Evolutionary conservation across 345 rosid species (phyloP).

Genomic region (Crucihimalaya himalaica): DNA sequence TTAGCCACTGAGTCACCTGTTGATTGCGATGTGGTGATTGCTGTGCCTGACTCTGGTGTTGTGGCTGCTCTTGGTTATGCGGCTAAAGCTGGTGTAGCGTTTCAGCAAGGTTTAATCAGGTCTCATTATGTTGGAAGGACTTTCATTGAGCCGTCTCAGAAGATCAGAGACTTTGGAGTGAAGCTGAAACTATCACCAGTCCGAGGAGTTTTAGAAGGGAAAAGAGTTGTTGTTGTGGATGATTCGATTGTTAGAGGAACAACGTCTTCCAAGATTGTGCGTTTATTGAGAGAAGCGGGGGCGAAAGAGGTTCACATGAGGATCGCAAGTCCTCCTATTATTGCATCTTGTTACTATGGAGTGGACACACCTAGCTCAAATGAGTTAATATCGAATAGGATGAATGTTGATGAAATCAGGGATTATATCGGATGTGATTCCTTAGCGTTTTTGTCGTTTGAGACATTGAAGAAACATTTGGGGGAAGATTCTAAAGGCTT

Average conservation of each 20-base stretch:
- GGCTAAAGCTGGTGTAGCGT: constrained; percentile 80
- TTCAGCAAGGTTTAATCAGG: constrained; percentile 90
- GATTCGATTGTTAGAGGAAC: constrained; percentile 97
- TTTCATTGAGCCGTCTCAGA: constrained; percentile 93
- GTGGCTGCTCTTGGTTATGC: constrained; percentile 98
- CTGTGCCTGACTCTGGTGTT: constrained; percentile 96
- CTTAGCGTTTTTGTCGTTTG: constrained; percentile 74
- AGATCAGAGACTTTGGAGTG: constrained; percentile 94
- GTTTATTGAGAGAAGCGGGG: constrained; percentile 82
- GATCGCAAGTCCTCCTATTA: constrained; percentile 95
- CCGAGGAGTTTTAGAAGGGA: constrained; percentile 79
- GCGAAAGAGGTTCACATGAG: constrained; percentile 98
- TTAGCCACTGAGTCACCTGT: constrained; percentile 80
- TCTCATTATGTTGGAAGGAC: constrained; percentile 97
- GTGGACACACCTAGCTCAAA: constrained; percentile 94
- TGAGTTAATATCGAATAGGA: constrained; percentile 89
- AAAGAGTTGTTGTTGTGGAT: constrained; percentile 92
- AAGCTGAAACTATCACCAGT: constrained; percentile 94
- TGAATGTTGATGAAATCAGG: constrained; percentile 76
- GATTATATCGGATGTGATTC: constrained; percentile 79
- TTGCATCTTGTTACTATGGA: constrained; percentile 85
- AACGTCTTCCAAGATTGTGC: constrained; percentile 86
- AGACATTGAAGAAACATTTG: constrained; percentile 64
- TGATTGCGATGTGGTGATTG: constrained; percentile 94
- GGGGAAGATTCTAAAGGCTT: constrained; percentile 56